phyloP scores from a whole-genome alignment of 331 rosid genomes.

The Rosa hybrid region DNA sequence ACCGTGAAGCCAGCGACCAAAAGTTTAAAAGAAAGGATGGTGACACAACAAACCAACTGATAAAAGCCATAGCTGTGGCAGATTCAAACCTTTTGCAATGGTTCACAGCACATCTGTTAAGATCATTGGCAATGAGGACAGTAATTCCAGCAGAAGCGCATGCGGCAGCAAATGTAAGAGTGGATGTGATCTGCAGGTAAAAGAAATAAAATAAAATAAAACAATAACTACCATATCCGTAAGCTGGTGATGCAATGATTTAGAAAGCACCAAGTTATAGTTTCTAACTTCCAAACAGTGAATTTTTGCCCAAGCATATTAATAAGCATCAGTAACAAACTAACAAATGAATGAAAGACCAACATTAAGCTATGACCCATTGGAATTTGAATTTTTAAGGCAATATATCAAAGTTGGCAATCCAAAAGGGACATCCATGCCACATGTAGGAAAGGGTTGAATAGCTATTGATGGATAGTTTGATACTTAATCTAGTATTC shows the following conservation, averaged over 20 bases:
- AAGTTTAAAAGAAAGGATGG: conserved; percentile 49
- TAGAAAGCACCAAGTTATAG: not conserved
- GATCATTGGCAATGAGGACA: conserved; percentile 41
- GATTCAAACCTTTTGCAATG: conserved; percentile 38
- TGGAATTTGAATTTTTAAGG: not conserved
- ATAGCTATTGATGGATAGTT: not conserved
- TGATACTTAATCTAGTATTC: not conserved
- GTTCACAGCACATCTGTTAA: conserved; percentile 34
- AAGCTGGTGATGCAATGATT: not conserved
- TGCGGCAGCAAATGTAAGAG: conserved; percentile 49
- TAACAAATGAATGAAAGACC: not conserved
- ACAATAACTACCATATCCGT: not conserved
- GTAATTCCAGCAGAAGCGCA: conserved; percentile 51
- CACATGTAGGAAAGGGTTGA: not conserved
- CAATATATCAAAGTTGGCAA: not conserved
- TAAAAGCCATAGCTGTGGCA: conserved; percentile 49
- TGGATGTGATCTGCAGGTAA: conserved; percentile 37
- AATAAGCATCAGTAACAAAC: not conserved
- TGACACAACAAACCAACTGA: conserved; percentile 46
- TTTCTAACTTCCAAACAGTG: not conserved
- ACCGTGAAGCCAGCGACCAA: conserved; percentile 43
- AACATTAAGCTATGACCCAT: not conserved
- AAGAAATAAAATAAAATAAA: not conserved
- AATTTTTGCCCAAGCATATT: not conserved
- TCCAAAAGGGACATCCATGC: not conserved